A percentile compares a stretch with the other conserved stretches of the same genome.
These are phyloP conservation scores for Diaporthe nobilis DNA, from an alignment of 2,329 filamentous ascomycete genomes.

Conservation along the genomic window DNA sequence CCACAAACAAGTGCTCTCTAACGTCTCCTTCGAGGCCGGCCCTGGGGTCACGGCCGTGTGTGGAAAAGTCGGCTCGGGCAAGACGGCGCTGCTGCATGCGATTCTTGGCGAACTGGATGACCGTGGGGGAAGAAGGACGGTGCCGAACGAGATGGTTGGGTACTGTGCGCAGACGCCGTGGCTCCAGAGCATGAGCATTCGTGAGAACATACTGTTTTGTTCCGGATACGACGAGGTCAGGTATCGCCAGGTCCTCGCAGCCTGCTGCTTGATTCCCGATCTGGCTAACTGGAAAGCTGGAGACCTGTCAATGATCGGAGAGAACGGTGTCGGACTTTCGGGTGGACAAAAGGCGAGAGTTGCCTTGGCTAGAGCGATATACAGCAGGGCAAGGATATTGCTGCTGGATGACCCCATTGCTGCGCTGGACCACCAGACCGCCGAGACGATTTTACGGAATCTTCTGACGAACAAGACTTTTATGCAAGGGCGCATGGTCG, in stretches of 20 bases:
- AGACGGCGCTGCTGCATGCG: slow-evolving; percentile 72
- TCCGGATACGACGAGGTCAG: slow-evolving; percentile 65
- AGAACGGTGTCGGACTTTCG: slow-evolving; percentile 74
- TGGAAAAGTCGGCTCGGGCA: slow-evolving; percentile 73
- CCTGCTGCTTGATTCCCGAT: slow-evolving; percentile 71
- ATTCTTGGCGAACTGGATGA: slow-evolving; percentile 78
- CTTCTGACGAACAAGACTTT: slow-evolving; percentile 59
- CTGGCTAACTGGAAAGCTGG: slow-evolving; percentile 69
- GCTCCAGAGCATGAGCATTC: slow-evolving; percentile 76
- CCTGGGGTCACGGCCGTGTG: slow-evolving; percentile 69
- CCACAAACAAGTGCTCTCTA: slow-evolving; percentile 63
- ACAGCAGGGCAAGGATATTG: slow-evolving; percentile 69
- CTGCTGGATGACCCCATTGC: slow-evolving; percentile 76
- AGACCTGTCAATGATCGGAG: slow-evolving; percentile 72
- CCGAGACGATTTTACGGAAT: slow-evolving; percentile 72
- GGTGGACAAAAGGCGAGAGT: slow-evolving; percentile 76
- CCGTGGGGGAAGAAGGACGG: slow-evolving; percentile 61
- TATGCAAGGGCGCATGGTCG: slow-evolving; percentile 74
- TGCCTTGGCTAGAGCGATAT: slow-evolving; percentile 73
- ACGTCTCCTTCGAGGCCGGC: slow-evolving; percentile 62
- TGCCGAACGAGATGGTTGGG: slow-evolving; percentile 66
- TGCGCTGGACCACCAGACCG: slow-evolving; percentile 74
- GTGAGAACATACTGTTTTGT: slow-evolving; percentile 76
- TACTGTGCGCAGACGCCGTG: slow-evolving; percentile 74
- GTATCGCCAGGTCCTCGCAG: slow-evolving; percentile 73